phyloP scores from a whole-genome alignment of 2,329 filamentous ascomycete species.

The Sordariomycetes sp. region DNA sequence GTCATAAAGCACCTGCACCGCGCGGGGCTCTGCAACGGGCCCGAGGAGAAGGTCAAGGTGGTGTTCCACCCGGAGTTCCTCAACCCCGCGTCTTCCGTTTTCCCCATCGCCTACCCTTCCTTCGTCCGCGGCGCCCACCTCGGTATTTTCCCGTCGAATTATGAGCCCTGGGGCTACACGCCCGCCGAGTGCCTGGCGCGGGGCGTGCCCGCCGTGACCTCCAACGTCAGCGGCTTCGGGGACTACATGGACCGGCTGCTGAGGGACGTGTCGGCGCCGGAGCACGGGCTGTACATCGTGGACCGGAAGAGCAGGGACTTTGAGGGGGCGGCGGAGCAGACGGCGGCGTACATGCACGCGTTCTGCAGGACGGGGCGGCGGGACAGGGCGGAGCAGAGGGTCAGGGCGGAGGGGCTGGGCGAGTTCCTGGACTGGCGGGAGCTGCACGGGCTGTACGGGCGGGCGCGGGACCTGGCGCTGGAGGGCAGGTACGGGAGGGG shows the following conservation, averaged over 20 bases:
- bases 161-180: constrained; percentile 98
- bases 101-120: constrained; percentile 95
- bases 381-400: not conserved
- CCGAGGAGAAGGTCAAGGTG: constrained; percentile 89
- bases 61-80: constrained; percentile 98
- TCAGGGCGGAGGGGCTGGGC: not conserved
- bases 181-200: constrained; percentile 97
- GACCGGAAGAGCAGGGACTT: constrained; percentile 91
- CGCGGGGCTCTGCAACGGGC: constrained; percentile 95
- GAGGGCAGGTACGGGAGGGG: not conserved
- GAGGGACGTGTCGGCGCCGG: constrained; percentile 68
- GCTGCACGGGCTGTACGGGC: not conserved
- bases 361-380: constrained; percentile 25
- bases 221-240: constrained; percentile 93
- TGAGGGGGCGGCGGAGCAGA: constrained; percentile 93
- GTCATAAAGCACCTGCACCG: constrained; percentile 92
- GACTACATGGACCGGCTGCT: constrained; percentile 99
- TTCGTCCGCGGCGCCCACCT: constrained; percentile 96
- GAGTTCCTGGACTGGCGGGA: constrained; percentile 1
- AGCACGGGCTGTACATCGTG: constrained; percentile 99
- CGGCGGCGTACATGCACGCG: constrained; percentile 42
- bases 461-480: not conserved
- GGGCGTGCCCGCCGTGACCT: constrained; percentile 97
- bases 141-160: constrained; percentile 94
- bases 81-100: constrained; percentile 87